Percentiles rank a stretch among this genome's conserved stretches.
phyloP scores from a whole-genome alignment of 345 rosid species.

The Psidium friedrichsthalianum region DNA sequence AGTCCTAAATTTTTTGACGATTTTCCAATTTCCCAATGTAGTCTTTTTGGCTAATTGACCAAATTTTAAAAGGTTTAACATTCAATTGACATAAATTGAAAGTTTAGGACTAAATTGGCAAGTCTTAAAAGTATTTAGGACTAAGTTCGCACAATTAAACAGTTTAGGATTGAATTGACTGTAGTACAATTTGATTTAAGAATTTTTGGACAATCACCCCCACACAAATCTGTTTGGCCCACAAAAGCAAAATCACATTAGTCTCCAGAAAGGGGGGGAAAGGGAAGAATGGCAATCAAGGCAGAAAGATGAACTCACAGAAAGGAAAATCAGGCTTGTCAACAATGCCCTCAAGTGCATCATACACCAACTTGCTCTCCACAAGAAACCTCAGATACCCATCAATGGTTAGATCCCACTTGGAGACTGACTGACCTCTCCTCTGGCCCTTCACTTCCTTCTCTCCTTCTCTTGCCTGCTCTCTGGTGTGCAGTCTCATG shows the following conservation, averaged over 20 bases:
- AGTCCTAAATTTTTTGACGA: no score
- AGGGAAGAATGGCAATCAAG: background rate
- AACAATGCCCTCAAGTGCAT: slow-evolving; percentile 14
- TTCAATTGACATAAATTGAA: no score
- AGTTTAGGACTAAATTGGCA: no score
- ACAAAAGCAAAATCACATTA: background rate
- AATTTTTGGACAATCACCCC: no score
- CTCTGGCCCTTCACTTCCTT: slow-evolving; percentile 17
- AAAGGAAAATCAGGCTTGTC: slow-evolving; percentile 7
- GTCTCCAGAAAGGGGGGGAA: background rate
- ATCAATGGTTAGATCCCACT: slow-evolving; percentile 16
- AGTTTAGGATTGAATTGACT: no score
- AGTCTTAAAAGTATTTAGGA: no score
- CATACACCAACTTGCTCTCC: slow-evolving; percentile 12
- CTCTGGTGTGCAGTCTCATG: slow-evolving; percentile 16
- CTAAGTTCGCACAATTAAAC: no score
- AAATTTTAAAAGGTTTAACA: no score
- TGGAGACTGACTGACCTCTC: slow-evolving; percentile 6
- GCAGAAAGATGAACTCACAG: slow-evolving; percentile 2
- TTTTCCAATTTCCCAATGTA: no score
- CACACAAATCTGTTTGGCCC: background rate
- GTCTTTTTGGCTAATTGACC: no score
- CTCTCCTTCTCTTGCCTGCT: slow-evolving; percentile 19
- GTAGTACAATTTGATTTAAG: no score
- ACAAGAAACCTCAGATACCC: slow-evolving; percentile 16